A percentile compares a stretch with the other conserved stretches of the same genome.
Conservation (phyloP, 2,329 filamentous ascomycete genomes). For the Lasiodiplodia hormozganensis region DNA sequence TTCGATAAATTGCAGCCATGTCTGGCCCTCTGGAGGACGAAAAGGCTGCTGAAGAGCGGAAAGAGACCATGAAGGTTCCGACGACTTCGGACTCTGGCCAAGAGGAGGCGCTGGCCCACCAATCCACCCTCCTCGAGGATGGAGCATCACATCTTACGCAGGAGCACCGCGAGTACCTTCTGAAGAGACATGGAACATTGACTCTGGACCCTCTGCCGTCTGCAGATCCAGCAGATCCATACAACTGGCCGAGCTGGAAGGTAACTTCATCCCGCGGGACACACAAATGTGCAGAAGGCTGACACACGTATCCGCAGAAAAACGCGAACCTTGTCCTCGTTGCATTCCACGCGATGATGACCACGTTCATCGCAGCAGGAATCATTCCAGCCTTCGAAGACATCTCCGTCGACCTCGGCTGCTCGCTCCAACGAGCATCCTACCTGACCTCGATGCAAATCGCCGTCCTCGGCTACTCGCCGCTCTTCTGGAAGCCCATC, state of each 20-base stretch:
- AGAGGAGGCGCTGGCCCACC: slow-evolving; percentile 11
- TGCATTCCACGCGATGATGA: slow-evolving; percentile 65
- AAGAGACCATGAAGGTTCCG: slow-evolving; percentile 6
- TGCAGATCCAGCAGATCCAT: slow-evolving; percentile 59
- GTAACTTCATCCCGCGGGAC: slow-evolving; percentile 36
- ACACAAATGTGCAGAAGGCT: background rate
- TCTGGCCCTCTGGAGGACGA: slow-evolving; percentile 16
- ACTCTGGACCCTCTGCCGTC: slow-evolving; percentile 62
- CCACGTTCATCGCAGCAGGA: slow-evolving; percentile 60
- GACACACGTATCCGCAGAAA: slow-evolving; percentile 52
- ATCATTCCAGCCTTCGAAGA: slow-evolving; percentile 63
- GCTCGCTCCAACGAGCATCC: slow-evolving; percentile 56
- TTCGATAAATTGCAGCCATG: slow-evolving; percentile 17
- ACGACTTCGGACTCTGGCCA: background rate
- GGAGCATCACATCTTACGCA: slow-evolving; percentile 45
- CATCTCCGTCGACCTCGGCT: slow-evolving; percentile 59
- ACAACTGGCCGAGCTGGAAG: slow-evolving; percentile 63
- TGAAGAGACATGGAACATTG: slow-evolving; percentile 61
- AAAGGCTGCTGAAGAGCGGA: slow-evolving; percentile 6
- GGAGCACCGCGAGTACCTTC: slow-evolving; percentile 58
- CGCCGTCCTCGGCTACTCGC: slow-evolving; percentile 59
- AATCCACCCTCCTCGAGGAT: slow-evolving; percentile 36
- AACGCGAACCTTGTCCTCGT: slow-evolving; percentile 60
- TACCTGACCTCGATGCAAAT: slow-evolving; percentile 66
- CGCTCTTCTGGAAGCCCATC: slow-evolving; percentile 64